phyloP scores from a whole-genome alignment of 1,284 basidiomycete genomes.

The Ceratobasidium sp. region DNA sequence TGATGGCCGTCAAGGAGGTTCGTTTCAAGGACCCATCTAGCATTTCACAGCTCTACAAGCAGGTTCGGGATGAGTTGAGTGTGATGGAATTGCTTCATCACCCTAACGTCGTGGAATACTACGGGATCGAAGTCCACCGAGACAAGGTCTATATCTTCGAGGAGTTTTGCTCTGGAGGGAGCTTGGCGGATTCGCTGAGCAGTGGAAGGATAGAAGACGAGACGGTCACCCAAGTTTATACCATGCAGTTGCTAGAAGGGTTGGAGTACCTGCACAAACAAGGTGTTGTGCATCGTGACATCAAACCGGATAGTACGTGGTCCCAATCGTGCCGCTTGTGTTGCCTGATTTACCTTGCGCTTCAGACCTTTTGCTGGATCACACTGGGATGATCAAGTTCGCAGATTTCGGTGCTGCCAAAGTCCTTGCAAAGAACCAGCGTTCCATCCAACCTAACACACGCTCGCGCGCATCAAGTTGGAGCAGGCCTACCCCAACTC shows the following conservation, averaged over 20 bases:
- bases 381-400: constrained; percentile 94
- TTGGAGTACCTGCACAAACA: constrained; percentile 94
- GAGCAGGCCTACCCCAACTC: constrained; percentile 65
- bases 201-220: constrained; percentile 98
- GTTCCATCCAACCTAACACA: constrained; percentile 54
- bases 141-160: constrained; percentile 99
- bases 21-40: constrained; percentile 94
- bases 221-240: constrained; percentile 94
- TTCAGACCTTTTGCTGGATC: constrained; percentile 93
- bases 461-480: constrained; percentile 25
- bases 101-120: constrained; percentile 99
- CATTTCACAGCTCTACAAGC: constrained; percentile 86
- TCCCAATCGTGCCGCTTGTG: constrained; percentile 15
- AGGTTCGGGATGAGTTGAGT: constrained; percentile 96
- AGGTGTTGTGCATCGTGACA: constrained; percentile 95
- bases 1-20: constrained; percentile 99
- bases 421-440: constrained; percentile 92
- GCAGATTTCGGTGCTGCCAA: constrained; percentile 99
- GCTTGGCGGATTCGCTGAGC: constrained; percentile 89
- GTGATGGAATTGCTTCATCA: constrained; percentile 99
- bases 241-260: constrained; percentile 97
- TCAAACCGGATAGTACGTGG: constrained; percentile 97
- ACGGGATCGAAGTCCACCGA: constrained; percentile 98
- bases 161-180: constrained; percentile 98
- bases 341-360: constrained; percentile 49